phyloP scores from a whole-genome alignment of 2,329 filamentous ascomycete genomes.

The Arthrobotrys musiformis region DNA sequence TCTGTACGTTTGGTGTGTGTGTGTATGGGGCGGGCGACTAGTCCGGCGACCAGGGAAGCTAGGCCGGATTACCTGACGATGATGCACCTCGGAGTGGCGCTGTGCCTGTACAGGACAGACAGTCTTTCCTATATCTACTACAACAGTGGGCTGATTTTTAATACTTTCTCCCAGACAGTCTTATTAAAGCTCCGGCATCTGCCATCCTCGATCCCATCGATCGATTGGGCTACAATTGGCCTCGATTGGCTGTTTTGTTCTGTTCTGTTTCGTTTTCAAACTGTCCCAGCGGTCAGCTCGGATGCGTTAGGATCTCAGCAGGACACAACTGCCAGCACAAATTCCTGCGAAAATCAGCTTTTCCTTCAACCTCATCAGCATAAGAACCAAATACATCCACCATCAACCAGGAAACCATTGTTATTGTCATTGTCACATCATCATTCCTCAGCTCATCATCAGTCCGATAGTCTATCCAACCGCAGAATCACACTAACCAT shows the following conservation, averaged over 20 bases:
- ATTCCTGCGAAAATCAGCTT: conserved; percentile 15
- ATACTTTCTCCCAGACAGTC: background rate
- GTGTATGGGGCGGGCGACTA: background rate
- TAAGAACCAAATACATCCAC: background rate
- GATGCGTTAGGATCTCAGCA: conserved; percentile 27
- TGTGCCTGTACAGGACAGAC: too few relatives aligned
- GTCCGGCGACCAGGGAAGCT: background rate
- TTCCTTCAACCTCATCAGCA: background rate
- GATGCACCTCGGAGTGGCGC: conserved; percentile 7
- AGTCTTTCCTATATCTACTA: too few relatives aligned
- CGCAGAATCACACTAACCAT: background rate
- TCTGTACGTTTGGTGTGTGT: background rate
- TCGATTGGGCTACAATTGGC: background rate
- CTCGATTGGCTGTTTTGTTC: background rate
- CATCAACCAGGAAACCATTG: background rate
- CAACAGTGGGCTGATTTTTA: conserved; percentile 15
- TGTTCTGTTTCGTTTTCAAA: background rate
- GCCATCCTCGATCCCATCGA: background rate
- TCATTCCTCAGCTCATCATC: background rate
- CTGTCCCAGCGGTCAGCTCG: conserved; percentile 1
- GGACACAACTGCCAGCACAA: background rate
- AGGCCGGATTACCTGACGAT: background rate
- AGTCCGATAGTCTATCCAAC: background rate
- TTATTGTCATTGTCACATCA: conserved; percentile 10
- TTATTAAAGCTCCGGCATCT: background rate